These are phyloP conservation scores for Diaporthe longicolla DNA, from an alignment of 2,329 filamentous ascomycete species.

Conservation along the genomic window DNA sequence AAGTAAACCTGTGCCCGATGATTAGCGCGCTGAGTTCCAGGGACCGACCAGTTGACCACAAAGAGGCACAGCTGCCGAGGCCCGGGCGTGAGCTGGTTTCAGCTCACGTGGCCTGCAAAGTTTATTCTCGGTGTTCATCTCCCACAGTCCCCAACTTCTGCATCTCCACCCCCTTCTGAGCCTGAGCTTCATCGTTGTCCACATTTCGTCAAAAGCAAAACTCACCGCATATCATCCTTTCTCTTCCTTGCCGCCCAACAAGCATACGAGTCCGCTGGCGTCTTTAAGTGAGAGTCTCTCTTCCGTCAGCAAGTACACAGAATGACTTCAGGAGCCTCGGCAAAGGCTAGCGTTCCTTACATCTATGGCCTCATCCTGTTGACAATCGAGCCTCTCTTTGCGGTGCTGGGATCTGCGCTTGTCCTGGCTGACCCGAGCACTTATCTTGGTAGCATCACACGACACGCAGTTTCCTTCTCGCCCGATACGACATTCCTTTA, in stretches of 20 bases:
- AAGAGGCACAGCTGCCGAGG: background rate
- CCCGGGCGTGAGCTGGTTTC: background rate
- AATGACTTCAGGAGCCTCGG: background rate
- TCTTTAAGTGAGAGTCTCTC: background rate
- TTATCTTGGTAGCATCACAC: constrained; percentile 52
- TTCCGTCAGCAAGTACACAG: background rate
- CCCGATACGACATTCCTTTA: constrained; percentile 49
- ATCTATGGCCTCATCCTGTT: constrained; percentile 52
- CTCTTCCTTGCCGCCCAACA: background rate
- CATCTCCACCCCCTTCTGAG: background rate
- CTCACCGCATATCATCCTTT: background rate
- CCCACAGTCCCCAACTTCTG: too few relatives aligned
- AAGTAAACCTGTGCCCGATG: background rate
- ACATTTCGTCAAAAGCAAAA: background rate
- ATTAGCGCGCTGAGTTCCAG: background rate
- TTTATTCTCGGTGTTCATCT: background rate
- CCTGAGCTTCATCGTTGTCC: background rate
- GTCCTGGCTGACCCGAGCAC: constrained; percentile 48
- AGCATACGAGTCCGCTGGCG: background rate
- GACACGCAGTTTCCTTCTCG: constrained; percentile 43
- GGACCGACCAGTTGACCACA: background rate
- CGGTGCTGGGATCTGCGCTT: constrained; percentile 51
- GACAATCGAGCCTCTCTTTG: constrained; percentile 54
- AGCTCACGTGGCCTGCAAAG: constrained; percentile 5
- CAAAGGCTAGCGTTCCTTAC: constrained; percentile 48